These are phyloP conservation scores for Orbilia brochopaga DNA, from an alignment of 2,329 filamentous ascomycete genomes.

Conservation along the genomic window DNA sequence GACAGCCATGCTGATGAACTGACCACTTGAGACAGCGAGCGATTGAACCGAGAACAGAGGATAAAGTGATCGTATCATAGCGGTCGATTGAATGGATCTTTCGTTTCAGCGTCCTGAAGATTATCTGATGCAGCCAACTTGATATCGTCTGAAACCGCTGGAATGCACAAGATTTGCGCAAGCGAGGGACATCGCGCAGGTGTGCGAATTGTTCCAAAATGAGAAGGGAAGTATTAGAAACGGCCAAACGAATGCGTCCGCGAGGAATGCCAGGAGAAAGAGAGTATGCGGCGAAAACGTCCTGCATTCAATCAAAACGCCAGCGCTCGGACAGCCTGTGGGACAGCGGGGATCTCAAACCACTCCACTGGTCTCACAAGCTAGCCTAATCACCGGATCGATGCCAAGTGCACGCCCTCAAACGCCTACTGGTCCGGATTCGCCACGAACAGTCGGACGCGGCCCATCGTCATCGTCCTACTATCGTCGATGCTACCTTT, in stretches of 20 bases:
- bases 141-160: background rate
- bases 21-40: background rate
- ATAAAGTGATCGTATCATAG: background rate
- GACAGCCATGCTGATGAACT: background rate
- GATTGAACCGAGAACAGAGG: background rate
- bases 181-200: slow-evolving; percentile 8
- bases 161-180: background rate
- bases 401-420: background rate
- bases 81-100: background rate
- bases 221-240: slow-evolving; percentile 18
- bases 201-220: slow-evolving; percentile 12
- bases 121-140: background rate
- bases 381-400: slow-evolving; percentile 5
- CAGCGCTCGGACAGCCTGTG: background rate
- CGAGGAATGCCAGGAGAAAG: slow-evolving; percentile 28
- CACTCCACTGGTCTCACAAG: slow-evolving; percentile 17
- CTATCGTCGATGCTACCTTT: slow-evolving; percentile 84
- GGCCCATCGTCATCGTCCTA: slow-evolving; percentile 65
- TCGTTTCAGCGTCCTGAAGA: background rate
- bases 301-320: background rate
- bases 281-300: background rate
- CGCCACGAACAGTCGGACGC: slow-evolving; percentile 78
- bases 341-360: slow-evolving; percentile 21
- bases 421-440: slow-evolving; percentile 70
- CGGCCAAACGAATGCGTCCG: slow-evolving; percentile 27